These are phyloP conservation scores for Rosa persica DNA, from an alignment of 306 rosid species.

Conservation along the genomic window DNA sequence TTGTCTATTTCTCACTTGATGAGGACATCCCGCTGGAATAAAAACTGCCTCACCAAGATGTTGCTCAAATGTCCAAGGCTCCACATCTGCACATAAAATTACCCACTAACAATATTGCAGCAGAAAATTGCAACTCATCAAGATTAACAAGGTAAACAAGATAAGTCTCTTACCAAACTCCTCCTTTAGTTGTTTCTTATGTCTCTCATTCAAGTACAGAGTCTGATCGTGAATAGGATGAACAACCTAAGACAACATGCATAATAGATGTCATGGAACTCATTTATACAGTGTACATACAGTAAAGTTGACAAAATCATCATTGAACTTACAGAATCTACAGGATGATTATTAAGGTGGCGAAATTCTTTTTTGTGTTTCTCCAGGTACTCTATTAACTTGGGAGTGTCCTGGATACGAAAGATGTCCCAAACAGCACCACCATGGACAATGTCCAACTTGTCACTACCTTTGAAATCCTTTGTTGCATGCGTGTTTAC, in stretches of 20 bases:
- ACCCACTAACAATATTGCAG: neutral
- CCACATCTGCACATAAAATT: conserved; percentile 45
- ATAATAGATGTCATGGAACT: conserved; percentile 22
- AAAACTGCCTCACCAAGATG: conserved; percentile 76
- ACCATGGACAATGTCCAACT: conserved; percentile 32
- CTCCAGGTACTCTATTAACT: conserved; percentile 49
- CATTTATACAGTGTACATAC: neutral
- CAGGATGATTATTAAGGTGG: conserved; percentile 45
- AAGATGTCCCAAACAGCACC: conserved; percentile 85
- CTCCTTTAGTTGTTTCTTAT: conserved; percentile 57
- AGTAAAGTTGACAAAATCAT: conserved; percentile 17
- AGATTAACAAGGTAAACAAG: conserved; percentile 16
- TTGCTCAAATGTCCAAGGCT: conserved; percentile 84
- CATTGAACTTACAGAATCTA: conserved; percentile 54
- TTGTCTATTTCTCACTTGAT: conserved; percentile 79
- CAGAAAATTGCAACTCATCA: conserved; percentile 3
- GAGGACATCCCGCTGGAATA: conserved; percentile 80
- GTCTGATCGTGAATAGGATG: conserved; percentile 82
- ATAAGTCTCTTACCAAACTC: conserved; percentile 53
- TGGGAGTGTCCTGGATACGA: conserved; percentile 69
- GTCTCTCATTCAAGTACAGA: conserved; percentile 52
- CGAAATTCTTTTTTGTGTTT: conserved; percentile 63
- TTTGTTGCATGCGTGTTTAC: conserved; percentile 23
- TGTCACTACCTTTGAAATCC: conserved; percentile 30
- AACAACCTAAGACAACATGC: conserved; percentile 47